Evolutionary conservation across 306 rosid genomes (phyloP).

Genomic region (Cicer arietinum): DNA sequence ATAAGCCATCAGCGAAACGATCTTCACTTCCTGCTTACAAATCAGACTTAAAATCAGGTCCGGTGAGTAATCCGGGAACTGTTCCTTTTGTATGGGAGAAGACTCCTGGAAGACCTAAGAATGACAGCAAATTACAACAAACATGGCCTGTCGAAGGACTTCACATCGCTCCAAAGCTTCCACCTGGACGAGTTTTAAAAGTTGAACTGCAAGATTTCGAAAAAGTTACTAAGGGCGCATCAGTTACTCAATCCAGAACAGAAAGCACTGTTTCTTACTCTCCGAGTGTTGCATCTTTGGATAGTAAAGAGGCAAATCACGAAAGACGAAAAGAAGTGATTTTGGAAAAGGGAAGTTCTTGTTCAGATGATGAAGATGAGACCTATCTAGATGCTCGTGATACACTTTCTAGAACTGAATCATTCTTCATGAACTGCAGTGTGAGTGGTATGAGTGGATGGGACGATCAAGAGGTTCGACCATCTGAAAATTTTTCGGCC

Average conservation of each 20-base stretch:
- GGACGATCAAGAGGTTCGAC: slow-evolving; percentile 61
- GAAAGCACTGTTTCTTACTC: slow-evolving; percentile 46
- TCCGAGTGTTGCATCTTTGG: slow-evolving; percentile 45
- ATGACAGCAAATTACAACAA: slow-evolving; percentile 53
- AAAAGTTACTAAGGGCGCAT: slow-evolving; percentile 44
- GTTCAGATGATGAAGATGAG: slow-evolving; percentile 74
- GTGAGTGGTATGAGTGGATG: slow-evolving; percentile 77
- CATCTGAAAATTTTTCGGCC: slow-evolving; percentile 55
- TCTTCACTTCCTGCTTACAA: slow-evolving; percentile 75
- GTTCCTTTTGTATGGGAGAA: slow-evolving; percentile 92
- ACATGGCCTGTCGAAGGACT: slow-evolving; percentile 39
- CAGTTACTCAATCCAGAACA: slow-evolving; percentile 46
- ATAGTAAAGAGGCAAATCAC: slow-evolving; percentile 46
- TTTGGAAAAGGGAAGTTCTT: slow-evolving; percentile 46
- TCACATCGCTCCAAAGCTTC: slow-evolving; percentile 69
- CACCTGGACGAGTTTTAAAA: slow-evolving; percentile 73
- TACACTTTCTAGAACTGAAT: slow-evolving; percentile 76
- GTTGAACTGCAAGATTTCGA: slow-evolving; percentile 54
- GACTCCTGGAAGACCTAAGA: slow-evolving; percentile 81
- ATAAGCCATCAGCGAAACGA: slow-evolving; percentile 53
- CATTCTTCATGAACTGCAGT: slow-evolving; percentile 82
- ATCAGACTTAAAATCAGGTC: slow-evolving; percentile 92
- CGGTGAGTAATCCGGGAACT: slow-evolving; percentile 77
- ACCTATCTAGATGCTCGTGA: slow-evolving; percentile 74
- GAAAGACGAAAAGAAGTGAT: slow-evolving; percentile 43